These are phyloP conservation scores for Arthrobotrys sphaeroides DNA, from an alignment of 2,329 filamentous ascomycete genomes.

Conservation along the genomic window DNA sequence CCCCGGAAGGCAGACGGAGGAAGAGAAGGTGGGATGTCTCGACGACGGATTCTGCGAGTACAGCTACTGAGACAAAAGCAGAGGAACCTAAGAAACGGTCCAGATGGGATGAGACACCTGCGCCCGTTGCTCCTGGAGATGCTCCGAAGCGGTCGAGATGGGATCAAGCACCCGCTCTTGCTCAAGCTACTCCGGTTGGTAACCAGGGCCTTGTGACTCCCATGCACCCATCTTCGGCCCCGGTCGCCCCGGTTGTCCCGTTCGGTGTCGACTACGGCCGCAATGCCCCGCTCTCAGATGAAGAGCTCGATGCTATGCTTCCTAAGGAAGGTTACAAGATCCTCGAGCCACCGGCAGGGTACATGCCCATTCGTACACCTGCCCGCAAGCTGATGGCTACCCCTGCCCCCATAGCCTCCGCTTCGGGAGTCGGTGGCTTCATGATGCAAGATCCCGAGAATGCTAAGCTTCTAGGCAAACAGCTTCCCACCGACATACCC, in stretches of 20 bases:
- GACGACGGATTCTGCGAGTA: slow-evolving; percentile 66
- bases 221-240: slow-evolving; percentile 73
- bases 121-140: slow-evolving; percentile 67
- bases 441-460: slow-evolving; percentile 97
- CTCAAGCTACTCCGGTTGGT: slow-evolving; percentile 75
- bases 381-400: slow-evolving; percentile 79
- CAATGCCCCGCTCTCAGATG: slow-evolving; percentile 85
- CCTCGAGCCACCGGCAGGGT: slow-evolving; percentile 87
- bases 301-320: slow-evolving; percentile 90
- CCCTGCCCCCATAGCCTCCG: slow-evolving; percentile 70
- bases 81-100: slow-evolving; percentile 76
- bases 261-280: slow-evolving; percentile 87
- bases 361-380: slow-evolving; percentile 81
- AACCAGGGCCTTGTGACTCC: slow-evolving; percentile 79
- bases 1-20: slow-evolving; percentile 66
- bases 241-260: slow-evolving; percentile 65
- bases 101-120: slow-evolving; percentile 85
- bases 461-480: slow-evolving; percentile 81
- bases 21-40: slow-evolving; percentile 95
- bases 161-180: slow-evolving; percentile 81
- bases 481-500: slow-evolving; percentile 92
- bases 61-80: slow-evolving; percentile 58
- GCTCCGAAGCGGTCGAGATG: slow-evolving; percentile 80
- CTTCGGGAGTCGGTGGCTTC: slow-evolving; percentile 77
- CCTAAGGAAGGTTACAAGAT: slow-evolving; percentile 93